Conservation (phyloP, 2,329 filamentous ascomycete genomes). For the Fusarium piperis region DNA sequence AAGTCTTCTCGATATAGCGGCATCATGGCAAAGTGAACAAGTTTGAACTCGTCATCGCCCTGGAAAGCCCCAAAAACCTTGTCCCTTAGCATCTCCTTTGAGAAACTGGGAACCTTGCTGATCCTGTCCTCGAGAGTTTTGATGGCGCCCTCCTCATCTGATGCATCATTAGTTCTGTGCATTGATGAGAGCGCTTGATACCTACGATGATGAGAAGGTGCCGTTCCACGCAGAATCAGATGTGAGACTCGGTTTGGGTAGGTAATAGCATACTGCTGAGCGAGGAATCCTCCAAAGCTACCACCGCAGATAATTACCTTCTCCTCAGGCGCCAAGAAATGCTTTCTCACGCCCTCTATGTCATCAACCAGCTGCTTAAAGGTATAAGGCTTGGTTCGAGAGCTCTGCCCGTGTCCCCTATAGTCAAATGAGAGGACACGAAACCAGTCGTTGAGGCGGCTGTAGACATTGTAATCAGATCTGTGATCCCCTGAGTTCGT, state of each 20-base stretch:
- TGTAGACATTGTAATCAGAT: slow-evolving; percentile 25
- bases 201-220: slow-evolving; percentile 30
- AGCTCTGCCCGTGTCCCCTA: slow-evolving; percentile 30
- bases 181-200: neutral
- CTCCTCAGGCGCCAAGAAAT: slow-evolving; percentile 10
- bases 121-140: slow-evolving; percentile 16
- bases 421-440: slow-evolving; percentile 31
- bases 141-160: slow-evolving; percentile 33
- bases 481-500: slow-evolving; percentile 17
- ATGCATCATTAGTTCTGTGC: neutral
- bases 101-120: slow-evolving; percentile 22
- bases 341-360: slow-evolving; percentile 16
- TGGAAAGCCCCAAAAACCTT: slow-evolving; percentile 30
- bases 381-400: slow-evolving; percentile 31
- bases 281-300: slow-evolving; percentile 31
- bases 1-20: slow-evolving; percentile 28
- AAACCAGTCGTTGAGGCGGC: slow-evolving; percentile 8
- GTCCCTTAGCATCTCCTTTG: slow-evolving; percentile 20
- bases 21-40: slow-evolving; percentile 34
- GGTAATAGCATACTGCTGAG: slow-evolving; percentile 29
- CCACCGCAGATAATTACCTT: slow-evolving; percentile 27
- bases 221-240: slow-evolving; percentile 28
- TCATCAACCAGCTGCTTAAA: slow-evolving; percentile 31
- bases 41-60: slow-evolving; percentile 18
- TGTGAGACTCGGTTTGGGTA: slow-evolving; percentile 17